Evolutionary conservation across 176 grass and related monocot species (phyloP).

Genomic region (Hordeum marinum): DNA sequence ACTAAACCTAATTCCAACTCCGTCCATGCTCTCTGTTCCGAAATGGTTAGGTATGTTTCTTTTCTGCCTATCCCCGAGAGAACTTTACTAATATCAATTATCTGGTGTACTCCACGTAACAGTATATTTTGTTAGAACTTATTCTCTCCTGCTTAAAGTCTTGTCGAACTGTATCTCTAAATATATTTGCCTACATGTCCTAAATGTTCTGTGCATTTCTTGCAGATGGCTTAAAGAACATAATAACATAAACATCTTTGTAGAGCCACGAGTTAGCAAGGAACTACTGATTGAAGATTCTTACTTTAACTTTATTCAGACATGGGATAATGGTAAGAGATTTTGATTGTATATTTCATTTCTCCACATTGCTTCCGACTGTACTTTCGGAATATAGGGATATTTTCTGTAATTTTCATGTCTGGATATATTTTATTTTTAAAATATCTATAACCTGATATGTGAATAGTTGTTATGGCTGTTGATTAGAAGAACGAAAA

Average conservation of each 20-base stretch:
- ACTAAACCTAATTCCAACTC: conserved; percentile 93
- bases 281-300: conserved; percentile 63
- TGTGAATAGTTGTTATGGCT: neutral
- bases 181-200: neutral
- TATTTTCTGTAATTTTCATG: neutral
- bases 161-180: conserved; percentile 3
- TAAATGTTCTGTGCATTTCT: conserved; percentile 18
- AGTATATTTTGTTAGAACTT: neutral
- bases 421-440: neutral
- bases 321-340: conserved; percentile 73
- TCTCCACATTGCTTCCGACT: neutral
- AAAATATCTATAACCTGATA: conserved; percentile 8
- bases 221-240: conserved; percentile 85
- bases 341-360: conserved; percentile 16
- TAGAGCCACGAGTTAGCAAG: conserved; percentile 75
- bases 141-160: neutral
- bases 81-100: conserved; percentile 10
- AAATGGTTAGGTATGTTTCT: conserved; percentile 80
- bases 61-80: neutral
- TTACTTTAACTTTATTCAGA: conserved; percentile 75
- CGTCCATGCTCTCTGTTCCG: conserved; percentile 54
- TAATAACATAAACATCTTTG: conserved; percentile 73
- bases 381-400: neutral
- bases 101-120: neutral
- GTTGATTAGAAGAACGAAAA: conserved; percentile 1